Conservation (phyloP, 1,284 basidiomycete genomes). For the Psilocybe mexicana region DNA sequence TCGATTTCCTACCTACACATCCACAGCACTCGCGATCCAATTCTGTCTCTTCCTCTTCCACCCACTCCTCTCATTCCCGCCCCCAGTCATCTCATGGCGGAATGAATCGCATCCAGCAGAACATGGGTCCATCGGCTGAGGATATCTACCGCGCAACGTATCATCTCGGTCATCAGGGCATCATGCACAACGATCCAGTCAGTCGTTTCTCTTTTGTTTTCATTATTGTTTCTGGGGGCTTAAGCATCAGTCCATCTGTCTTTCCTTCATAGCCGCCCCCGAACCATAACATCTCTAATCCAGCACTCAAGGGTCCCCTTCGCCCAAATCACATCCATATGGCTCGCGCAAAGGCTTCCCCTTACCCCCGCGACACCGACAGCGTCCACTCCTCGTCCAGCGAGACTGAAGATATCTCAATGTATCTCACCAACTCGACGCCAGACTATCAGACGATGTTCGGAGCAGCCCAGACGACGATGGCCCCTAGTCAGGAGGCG, state of each 20-base stretch:
- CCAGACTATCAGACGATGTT: slow-evolving; percentile 66
- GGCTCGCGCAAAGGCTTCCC: slow-evolving; percentile 73
- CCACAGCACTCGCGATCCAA: slow-evolving; percentile 72
- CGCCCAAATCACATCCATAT: slow-evolving; percentile 71
- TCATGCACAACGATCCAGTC: slow-evolving; percentile 46
- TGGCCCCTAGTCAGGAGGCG: slow-evolving; percentile 59
- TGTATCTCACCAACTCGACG: slow-evolving; percentile 61
- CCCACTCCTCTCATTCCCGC: slow-evolving; percentile 68
- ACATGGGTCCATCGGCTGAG: slow-evolving; percentile 52
- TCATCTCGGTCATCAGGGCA: slow-evolving; percentile 40
- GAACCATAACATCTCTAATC: slow-evolving; percentile 67
- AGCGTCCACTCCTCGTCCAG: slow-evolving; percentile 82
- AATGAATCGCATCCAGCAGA: slow-evolving; percentile 52
- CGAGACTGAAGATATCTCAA: slow-evolving; percentile 80
- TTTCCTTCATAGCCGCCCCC: slow-evolving; percentile 60
- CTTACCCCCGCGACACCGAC: slow-evolving; percentile 81
- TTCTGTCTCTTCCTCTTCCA: slow-evolving; percentile 73
- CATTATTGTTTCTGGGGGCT: slow-evolving; percentile 17
- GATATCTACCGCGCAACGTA: slow-evolving; percentile 69
- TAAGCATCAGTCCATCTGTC: slow-evolving; percentile 35
- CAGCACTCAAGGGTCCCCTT: slow-evolving; percentile 69
- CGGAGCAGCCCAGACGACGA: slow-evolving; percentile 45
- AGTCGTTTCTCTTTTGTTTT: slow-evolving; percentile 22
- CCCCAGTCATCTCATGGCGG: slow-evolving; percentile 74
- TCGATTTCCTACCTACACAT: slow-evolving; percentile 67